Evolutionary conservation across 176 grass and related monocot species (phyloP), one percentile per base, ranked within the genome.

Genomic region (Oryza coarctata): DNA sequence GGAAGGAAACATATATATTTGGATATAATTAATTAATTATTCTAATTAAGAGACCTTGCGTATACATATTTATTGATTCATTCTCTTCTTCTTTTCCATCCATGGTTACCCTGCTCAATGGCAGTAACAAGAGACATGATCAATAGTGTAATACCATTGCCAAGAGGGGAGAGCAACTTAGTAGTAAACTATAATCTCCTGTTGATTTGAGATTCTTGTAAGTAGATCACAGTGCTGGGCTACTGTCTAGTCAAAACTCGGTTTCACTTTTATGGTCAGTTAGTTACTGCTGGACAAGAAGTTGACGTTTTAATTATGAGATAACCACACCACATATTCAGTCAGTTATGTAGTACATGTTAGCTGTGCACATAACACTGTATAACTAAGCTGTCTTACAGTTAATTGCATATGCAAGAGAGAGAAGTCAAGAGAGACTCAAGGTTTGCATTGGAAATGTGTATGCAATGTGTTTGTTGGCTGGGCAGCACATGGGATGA

Each of bases 401-500:
- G 55, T 60, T 60, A 60, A 60, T 60, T 60, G 55, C 55, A 60
- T 25, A 43, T 75, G 47, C 12, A 36, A 9, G 3, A 45, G 2
- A 17, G 12, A 29, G 39, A 47, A 17, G 29, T 43, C 3, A 14
- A 17, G 75, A 44, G 38, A 20, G 22, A 45, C n/a, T 9, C 30
- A 40, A 9, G 25, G 47, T 43, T 84, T 64, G 68, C 68, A 63
- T n/a, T 71, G 79, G 50, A 61, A 40, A 70, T 40, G 4, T 47
- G n/a, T n/a, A n/a, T n/a, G 71, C 63, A 80, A 52, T 73, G 64
- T 76, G 64, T 76, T 27, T 76, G 64, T 76, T 27, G 82, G 82
- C 77, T 89, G 77, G 82, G 55, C n/a, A 27, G 87, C 87, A 89
- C 82, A 81, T 89, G 87, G 70, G 81, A 52, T 40, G 43, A 35